Conservation (phyloP, 2,329 filamentous ascomycete genomes). For the Colletotrichum truncatum region DNA sequence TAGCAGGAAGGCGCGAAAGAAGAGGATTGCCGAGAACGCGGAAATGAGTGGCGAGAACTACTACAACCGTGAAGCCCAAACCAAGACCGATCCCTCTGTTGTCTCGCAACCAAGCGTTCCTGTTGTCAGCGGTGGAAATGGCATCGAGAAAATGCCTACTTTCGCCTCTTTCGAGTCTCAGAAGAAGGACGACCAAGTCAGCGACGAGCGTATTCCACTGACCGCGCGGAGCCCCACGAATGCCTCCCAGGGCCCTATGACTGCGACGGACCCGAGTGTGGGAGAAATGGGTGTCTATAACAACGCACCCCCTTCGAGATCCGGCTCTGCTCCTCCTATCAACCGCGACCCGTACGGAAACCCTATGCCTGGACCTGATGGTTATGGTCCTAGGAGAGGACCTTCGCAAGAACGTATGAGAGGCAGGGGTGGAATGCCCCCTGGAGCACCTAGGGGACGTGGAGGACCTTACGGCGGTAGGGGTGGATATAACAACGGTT, state of each 20-base stretch:
- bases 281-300: constrained; percentile 44
- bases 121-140: constrained; percentile 64
- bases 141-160: constrained; percentile 58
- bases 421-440: constrained; percentile 58
- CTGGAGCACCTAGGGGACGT: constrained; percentile 53
- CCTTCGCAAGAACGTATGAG: constrained; percentile 60
- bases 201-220: constrained; percentile 77
- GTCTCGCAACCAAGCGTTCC: constrained; percentile 67
- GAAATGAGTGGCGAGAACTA: constrained; percentile 97
- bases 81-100: constrained; percentile 53
- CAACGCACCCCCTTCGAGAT: constrained; percentile 42
- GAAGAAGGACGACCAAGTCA: constrained; percentile 67
- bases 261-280: constrained; percentile 48
- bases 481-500: constrained; percentile 50
- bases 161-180: constrained; percentile 76
- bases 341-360: constrained; percentile 73
- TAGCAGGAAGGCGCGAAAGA: constrained; percentile 91
- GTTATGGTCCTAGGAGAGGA: constrained; percentile 56
- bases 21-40: constrained; percentile 89
- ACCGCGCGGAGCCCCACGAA: constrained; percentile 72
- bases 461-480: constrained; percentile 51
- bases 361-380: constrained; percentile 52
- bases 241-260: constrained; percentile 57
- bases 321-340: constrained; percentile 46
- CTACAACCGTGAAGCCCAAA: constrained; percentile 75